These are phyloP conservation scores for Boletus semigastroideus DNA, from an alignment of 1,284 basidiomycete genomes.

Conservation along the genomic window DNA sequence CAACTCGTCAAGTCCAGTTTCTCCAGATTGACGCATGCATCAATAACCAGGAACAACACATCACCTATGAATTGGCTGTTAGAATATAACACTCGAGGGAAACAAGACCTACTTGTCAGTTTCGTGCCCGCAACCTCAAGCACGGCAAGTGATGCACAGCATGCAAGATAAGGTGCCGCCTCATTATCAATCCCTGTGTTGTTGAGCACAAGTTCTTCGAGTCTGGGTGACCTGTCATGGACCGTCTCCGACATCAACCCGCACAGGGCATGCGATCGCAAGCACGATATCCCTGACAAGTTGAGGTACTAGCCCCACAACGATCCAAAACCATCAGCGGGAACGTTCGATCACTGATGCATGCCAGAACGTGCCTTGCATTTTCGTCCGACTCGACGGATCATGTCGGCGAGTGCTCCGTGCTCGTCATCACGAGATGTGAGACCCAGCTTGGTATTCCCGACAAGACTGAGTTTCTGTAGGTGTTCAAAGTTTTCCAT, in stretches of 20 bases:
- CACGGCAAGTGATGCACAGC: constrained; percentile 46
- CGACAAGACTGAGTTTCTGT: constrained; percentile 57
- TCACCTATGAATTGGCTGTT: constrained; percentile 38
- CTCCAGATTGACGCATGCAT: constrained; percentile 51
- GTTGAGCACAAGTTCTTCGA: constrained; percentile 56
- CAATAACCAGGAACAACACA: constrained; percentile 56
- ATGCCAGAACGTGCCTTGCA: constrained; percentile 49
- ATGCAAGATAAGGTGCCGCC: constrained; percentile 50
- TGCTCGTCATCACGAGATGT: constrained; percentile 29
- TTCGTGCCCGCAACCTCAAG: constrained; percentile 59
- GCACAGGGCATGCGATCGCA: constrained; percentile 54
- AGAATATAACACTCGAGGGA: neutral
- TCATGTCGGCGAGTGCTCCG: constrained; percentile 45
- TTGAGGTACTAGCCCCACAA: constrained; percentile 45
- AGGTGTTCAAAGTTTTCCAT: constrained; percentile 40
- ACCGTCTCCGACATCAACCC: constrained; percentile 42
- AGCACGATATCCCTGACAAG: constrained; percentile 49
- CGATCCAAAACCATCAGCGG: neutral
- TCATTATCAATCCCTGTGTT: constrained; percentile 62
- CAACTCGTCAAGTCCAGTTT: constrained; percentile 66
- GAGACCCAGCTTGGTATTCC: constrained; percentile 58
- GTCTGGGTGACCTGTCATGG: constrained; percentile 33
- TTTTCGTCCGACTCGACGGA: constrained; percentile 53
- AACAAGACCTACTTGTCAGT: constrained; percentile 48
- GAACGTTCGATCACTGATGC: neutral